Base-by-base conservation (phyloP, 2,329 filamentous ascomycete genomes). In the Whalleya microplaca region DNA sequence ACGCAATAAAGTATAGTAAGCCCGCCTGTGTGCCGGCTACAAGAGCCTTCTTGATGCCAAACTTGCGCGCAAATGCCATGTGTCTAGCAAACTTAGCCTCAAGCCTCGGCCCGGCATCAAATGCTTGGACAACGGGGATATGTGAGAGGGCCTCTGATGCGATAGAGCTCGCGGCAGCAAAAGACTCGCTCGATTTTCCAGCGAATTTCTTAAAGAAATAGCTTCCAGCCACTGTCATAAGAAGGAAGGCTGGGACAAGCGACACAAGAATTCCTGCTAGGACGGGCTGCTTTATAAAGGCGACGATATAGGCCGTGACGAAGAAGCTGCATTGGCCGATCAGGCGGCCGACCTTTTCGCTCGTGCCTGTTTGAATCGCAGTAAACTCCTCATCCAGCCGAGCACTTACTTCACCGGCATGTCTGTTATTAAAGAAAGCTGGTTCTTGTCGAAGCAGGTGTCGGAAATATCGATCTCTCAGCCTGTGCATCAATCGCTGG, bases 301-400 rank as follows among this genome's bases (percentile, higher is more conserved):
- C 85, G 16, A 90, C 82, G 3, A 86, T 76, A 59, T 88, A 90
- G 2, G 86, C 84, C 0, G 87, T 85, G 51, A 89, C 68, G 66
- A 90, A 90, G 70, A 89, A 90, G 2, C 84, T 84, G 9, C 83
- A 70, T 48, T 81, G 85, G 21, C 81, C 79, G 3, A 90, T 76
- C 61, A 83, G 81, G 32, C 89, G 82, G 49, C 87, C 87, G 16
- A 89, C 86, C 69, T 91, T 91, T 71, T 90, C 88, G 1, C 84
- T 86, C 0, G 87, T 89, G 14, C 88, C 88, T 0, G 82, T 80
- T 65, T 88, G 87, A 49, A 91, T 84, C 1, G 83, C 81, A 56
- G 86, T 82, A 32, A 90, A 86, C 64, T 90, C 87, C 51, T 79
- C 78, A 66, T 86, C 86, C 43, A 91, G 79, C 18, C 87, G 78